These are phyloP conservation scores for Alternaria alternata DNA, from an alignment of 2,329 filamentous ascomycete species.

Conservation along the genomic window DNA sequence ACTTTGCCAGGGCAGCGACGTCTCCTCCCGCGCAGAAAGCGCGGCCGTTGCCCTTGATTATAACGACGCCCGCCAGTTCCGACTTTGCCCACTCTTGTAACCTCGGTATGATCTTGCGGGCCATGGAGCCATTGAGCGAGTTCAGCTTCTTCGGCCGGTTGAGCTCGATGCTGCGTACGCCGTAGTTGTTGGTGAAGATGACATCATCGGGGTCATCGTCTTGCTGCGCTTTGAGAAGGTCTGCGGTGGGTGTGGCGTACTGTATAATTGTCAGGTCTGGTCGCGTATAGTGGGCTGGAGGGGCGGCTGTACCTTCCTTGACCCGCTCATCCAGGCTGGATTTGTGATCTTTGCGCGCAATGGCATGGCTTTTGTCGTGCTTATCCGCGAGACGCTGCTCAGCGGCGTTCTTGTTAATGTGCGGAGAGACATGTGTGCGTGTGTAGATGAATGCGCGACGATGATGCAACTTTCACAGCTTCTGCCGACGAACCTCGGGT, in stretches of 20 bases:
- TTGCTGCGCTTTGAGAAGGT: conserved; percentile 62
- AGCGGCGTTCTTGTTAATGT: conserved; percentile 51
- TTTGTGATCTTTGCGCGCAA: conserved; percentile 77
- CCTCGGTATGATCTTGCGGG: conserved; percentile 88
- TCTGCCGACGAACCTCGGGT: conserved; percentile 50
- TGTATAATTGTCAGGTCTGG: conserved; percentile 29
- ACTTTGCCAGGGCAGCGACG: conserved; percentile 77
- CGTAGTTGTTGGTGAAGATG: conserved; percentile 87
- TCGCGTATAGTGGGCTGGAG: conserved; percentile 1
- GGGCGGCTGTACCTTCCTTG: conserved; percentile 58
- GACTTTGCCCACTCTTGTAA: conserved; percentile 95
- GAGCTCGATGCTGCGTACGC: conserved; percentile 89
- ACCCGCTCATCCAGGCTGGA: conserved; percentile 61
- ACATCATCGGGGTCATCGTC: conserved; percentile 88
- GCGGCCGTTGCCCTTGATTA: conserved; percentile 88
- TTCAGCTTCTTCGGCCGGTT: conserved; percentile 94
- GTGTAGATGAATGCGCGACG: conserved; percentile 15
- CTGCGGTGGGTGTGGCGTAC: conserved; percentile 47
- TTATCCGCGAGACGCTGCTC: conserved; percentile 48
- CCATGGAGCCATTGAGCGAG: conserved; percentile 93
- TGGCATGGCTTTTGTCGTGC: conserved; percentile 68
- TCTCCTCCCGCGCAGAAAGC: conserved; percentile 96
- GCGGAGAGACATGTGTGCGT: conserved; percentile 56
- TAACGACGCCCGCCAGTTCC: conserved; percentile 87
- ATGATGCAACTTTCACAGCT: conserved; percentile 43